Evolutionary conservation across 768 basidiomycete species (phyloP).

Genomic region (Phaeotremella fagi): DNA sequence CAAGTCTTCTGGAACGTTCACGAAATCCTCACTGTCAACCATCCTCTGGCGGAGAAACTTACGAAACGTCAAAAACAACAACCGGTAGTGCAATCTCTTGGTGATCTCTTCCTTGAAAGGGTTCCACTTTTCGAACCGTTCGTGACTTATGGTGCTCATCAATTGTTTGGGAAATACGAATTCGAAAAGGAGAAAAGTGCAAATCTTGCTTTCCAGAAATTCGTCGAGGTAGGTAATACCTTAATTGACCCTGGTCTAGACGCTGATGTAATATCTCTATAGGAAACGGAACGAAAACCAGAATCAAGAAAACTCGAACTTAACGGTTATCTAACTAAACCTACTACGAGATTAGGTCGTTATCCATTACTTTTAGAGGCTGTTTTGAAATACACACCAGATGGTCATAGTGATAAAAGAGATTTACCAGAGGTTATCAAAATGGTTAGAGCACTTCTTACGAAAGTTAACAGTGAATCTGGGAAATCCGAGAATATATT

Average conservation of each 20-base stretch:
- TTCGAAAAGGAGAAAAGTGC: constrained; percentile 97
- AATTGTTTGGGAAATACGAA: constrained; percentile 96
- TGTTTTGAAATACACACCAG: constrained; percentile 83
- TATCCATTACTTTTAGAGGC: constrained; percentile 91
- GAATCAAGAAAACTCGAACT: constrained; percentile 95
- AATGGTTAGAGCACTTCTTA: constrained; percentile 74
- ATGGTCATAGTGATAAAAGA: constrained; percentile 80
- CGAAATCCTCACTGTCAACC: constrained; percentile 89
- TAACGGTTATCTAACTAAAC: constrained; percentile 96
- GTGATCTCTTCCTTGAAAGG: constrained; percentile 80
- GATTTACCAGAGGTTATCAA: constrained; percentile 69
- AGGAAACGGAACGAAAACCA: constrained; percentile 86
- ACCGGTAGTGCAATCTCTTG: constrained; percentile 85
- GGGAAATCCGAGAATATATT: constrained; percentile 95
- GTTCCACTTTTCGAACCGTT: constrained; percentile 88
- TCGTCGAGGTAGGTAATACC: constrained; percentile 73
- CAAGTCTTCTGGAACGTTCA: constrained; percentile 98
- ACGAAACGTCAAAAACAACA: constrained; percentile 93
- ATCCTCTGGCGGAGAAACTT: constrained; percentile 81
- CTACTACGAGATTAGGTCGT: constrained; percentile 92
- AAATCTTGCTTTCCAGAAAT: constrained; percentile 86
- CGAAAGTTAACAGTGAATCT: constrained; percentile 83
- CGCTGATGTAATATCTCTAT: neutral
- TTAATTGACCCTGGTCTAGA: neutral
- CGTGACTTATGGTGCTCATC: constrained; percentile 91